Percentiles rank a stretch among this genome's conserved stretches.
phyloP scores from a whole-genome alignment of 2,329 filamentous ascomycete genomes.

The Ophiostoma perfectum region DNA sequence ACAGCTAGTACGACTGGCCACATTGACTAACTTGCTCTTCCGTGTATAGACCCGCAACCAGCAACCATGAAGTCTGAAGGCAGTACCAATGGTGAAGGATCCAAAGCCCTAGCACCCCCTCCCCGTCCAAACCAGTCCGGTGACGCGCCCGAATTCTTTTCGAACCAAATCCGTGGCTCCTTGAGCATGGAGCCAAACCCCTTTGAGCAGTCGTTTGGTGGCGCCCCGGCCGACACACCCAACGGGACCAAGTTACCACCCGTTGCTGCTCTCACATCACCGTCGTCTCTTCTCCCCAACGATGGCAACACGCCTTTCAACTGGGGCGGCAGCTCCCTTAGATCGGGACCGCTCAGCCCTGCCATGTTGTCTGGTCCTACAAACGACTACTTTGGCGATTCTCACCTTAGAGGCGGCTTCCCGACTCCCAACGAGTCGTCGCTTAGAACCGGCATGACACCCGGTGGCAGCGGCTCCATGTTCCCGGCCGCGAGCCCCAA shows the following conservation, averaged over 20 bases:
- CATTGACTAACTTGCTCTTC: no score
- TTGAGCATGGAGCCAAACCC: conserved; percentile 85
- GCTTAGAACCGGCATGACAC: conserved; percentile 82
- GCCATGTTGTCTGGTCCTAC: conserved; percentile 89
- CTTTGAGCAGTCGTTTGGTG: conserved; percentile 89
- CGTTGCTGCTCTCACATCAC: conserved; percentile 85
- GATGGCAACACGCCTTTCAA: conserved; percentile 67
- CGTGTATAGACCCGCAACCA: not conserved
- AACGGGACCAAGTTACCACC: conserved; percentile 78
- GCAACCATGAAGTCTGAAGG: conserved; percentile 1
- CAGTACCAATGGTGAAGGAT: conserved; percentile 40
- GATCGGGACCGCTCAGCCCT: conserved; percentile 89
- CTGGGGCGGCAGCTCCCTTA: conserved; percentile 78
- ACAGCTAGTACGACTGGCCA: no score
- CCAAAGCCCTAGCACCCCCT: conserved; percentile 64
- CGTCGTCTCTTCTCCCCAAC: conserved; percentile 71
- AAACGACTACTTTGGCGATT: conserved; percentile 83
- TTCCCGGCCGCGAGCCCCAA: conserved; percentile 89
- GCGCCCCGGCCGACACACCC: conserved; percentile 67
- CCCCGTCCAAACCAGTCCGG: conserved; percentile 55
- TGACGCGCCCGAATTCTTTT: conserved; percentile 66
- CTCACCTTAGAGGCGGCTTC: conserved; percentile 73
- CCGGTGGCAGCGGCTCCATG: conserved; percentile 93
- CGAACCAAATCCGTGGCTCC: conserved; percentile 48
- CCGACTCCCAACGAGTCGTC: conserved; percentile 96